Base-by-base conservation (phyloP, 768 basidiomycete genomes). In the Peribolospora baueri region DNA sequence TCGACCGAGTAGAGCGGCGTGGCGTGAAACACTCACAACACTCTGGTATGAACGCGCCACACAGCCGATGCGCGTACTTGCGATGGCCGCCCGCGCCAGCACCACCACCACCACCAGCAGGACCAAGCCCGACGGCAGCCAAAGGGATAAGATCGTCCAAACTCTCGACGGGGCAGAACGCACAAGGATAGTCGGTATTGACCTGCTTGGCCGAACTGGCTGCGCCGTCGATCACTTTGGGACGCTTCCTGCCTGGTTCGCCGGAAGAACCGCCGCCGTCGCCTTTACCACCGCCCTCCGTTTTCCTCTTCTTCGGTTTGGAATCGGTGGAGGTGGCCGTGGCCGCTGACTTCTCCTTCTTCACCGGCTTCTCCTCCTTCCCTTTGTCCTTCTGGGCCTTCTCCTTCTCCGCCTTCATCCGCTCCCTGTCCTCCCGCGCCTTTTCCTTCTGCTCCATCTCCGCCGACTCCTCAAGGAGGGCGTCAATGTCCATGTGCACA, bases 401-500 rank as follows among this genome's bases (percentile, higher is more conserved):
- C 51, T 42, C n/a, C 11, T 52, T 52, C 8, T 38, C 39, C 25
- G 40, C 51, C 51, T 52, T 52, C 9, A 8, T 42, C 40, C 10
- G 13, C 51, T 54, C 37, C 5, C 63, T 38, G 64, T 57, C 37
- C 68, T 67, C n/a, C 61, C 61, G 43, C 68, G 72, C 41, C 69
- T 65, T 59, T 61, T 71, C 76, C 69, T 78, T 77, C n/a, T 67
- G 42, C 59, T 70, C 72, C n/a, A 70, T 80, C 5, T 69, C 69
- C 38, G 75, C 78, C 4, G 80, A 73, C 58, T 84, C 80, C 2
- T 63, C 70, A 14, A 97, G 69, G 48, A 93, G 74, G 59, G 82
- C 79, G 63, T 91, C 85, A 25, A 97, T 84, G 56, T 97, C 82
- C 60, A 97, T 95, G 38, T 80, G 78, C 39, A 97, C 91, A 63